phyloP scores from a whole-genome alignment of 208 protist species.

The Leishmania braziliensis region DNA sequence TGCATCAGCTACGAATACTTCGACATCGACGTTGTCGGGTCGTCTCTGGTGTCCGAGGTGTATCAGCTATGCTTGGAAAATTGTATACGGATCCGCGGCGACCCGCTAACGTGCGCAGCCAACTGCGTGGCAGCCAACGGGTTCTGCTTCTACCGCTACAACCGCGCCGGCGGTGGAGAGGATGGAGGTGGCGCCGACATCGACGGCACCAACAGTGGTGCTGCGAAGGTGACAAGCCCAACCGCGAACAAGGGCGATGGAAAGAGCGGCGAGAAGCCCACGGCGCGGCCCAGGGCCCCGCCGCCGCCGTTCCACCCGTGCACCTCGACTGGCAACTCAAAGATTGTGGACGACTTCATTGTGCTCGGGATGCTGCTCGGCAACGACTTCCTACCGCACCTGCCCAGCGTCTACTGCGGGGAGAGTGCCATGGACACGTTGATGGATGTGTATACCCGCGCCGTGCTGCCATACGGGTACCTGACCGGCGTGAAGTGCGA shows the following conservation, averaged over 20 bases:
- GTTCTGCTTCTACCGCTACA: conserved; percentile 47
- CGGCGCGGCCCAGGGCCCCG: not conserved
- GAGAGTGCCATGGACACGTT: conserved; percentile 80
- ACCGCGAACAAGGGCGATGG: not conserved
- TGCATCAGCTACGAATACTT: conserved; percentile 63
- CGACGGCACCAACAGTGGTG: not conserved
- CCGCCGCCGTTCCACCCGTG: conserved; percentile 54
- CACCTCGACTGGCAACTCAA: conserved; percentile 65
- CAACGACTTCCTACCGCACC: conserved; percentile 84
- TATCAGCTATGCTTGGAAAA: conserved; percentile 63
- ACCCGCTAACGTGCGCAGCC: conserved; percentile 8
- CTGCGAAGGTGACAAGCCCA: too few species aligned
- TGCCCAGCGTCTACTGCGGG: conserved; percentile 77
- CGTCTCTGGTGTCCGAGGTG: conserved; percentile 69
- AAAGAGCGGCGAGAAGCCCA: conserved; percentile 2
- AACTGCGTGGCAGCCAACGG: conserved; percentile 48
- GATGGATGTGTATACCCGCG: conserved; percentile 75
- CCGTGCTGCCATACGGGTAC: conserved; percentile 85
- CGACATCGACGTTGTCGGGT: conserved; percentile 66
- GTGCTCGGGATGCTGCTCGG: conserved; percentile 75
- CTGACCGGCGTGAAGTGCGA: conserved; percentile 67
- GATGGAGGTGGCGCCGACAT: not conserved
- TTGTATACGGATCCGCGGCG: conserved; percentile 22
- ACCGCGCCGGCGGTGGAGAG: not conserved
- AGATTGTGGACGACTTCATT: conserved; percentile 88